Evolutionary conservation across 306 rosid species (phyloP).

Genomic region (Glycine latifolia): DNA sequence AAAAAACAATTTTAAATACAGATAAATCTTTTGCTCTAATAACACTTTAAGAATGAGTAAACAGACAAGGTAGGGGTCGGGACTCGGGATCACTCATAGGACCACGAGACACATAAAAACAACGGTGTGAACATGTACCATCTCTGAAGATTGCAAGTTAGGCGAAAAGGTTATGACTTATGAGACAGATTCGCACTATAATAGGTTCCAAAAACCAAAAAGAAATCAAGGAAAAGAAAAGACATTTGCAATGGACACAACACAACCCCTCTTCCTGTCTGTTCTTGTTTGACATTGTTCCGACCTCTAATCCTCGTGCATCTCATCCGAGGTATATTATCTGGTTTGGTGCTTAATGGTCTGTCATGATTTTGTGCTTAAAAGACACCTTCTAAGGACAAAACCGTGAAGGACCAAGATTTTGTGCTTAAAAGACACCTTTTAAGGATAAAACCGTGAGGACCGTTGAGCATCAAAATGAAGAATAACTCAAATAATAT

Average conservation of each 20-base stretch:
- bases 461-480: no score
- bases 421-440: no score
- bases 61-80: neutral
- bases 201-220: neutral
- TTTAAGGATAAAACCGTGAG: no score
- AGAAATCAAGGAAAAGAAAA: neutral
- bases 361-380: no score
- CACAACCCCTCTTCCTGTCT: constrained; percentile 24
- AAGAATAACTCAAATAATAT: no score
- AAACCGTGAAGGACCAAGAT: no score
- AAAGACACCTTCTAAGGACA: no score
- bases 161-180: constrained; percentile 11
- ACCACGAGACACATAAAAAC: constrained; percentile 23
- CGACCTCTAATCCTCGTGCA: no score
- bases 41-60: neutral
- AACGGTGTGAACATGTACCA: constrained; percentile 1
- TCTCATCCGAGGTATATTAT: no score
- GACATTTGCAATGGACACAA: constrained; percentile 9
- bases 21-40: neutral
- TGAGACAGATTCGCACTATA: constrained; percentile 41
- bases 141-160: constrained; percentile 53
- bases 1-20: no score
- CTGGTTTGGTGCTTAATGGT: no score
- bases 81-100: neutral
- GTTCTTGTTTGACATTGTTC: neutral